Evolutionary conservation across 768 basidiomycete species (phyloP).

Genomic region (Chalciporus pseudorubinellus): DNA sequence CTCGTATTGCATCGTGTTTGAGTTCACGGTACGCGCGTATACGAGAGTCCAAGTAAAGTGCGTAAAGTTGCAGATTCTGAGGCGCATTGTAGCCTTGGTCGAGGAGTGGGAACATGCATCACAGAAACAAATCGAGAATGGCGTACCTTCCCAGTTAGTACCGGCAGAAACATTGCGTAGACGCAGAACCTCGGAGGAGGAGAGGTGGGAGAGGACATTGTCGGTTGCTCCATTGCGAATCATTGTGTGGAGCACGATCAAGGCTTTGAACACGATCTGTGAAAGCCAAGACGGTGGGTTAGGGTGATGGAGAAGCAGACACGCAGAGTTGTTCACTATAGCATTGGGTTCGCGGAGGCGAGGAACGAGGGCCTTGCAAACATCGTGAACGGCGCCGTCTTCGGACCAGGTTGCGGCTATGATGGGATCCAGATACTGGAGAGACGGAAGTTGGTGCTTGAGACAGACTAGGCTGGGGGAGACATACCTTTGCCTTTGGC

Average conservation of each 20-base stretch:
- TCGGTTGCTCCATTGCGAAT: slow-evolving; percentile 96
- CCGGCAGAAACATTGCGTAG: slow-evolving; percentile 78
- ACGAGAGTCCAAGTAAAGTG: slow-evolving; percentile 82
- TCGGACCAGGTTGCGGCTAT: slow-evolving; percentile 96
- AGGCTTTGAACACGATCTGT: slow-evolving; percentile 96
- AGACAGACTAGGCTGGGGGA: background rate
- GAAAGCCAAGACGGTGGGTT: background rate
- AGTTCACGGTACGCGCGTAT: slow-evolving; percentile 87
- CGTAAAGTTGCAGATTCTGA: slow-evolving; percentile 84
- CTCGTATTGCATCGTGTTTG: slow-evolving; percentile 90
- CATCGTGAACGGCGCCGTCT: slow-evolving; percentile 90
- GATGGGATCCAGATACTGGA: slow-evolving; percentile 92
- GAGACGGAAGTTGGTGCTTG: background rate
- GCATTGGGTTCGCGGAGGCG: slow-evolving; percentile 90
- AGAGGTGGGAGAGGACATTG: slow-evolving; percentile 82
- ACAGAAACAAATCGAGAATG: background rate
- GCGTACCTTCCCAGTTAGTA: slow-evolving; percentile 77
- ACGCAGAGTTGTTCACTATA: slow-evolving; percentile 54
- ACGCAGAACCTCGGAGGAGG: slow-evolving; percentile 76
- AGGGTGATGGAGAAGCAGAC: background rate
- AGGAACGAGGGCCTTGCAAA: slow-evolving; percentile 83
- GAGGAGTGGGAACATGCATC: background rate
- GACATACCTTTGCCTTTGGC: slow-evolving; percentile 87
- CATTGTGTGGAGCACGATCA: slow-evolving; percentile 95
- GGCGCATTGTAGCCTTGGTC: slow-evolving; percentile 77